These are phyloP conservation scores for Hordeum marinum DNA, from an alignment of 176 grass and related monocot genomes.

Conservation along the genomic window DNA sequence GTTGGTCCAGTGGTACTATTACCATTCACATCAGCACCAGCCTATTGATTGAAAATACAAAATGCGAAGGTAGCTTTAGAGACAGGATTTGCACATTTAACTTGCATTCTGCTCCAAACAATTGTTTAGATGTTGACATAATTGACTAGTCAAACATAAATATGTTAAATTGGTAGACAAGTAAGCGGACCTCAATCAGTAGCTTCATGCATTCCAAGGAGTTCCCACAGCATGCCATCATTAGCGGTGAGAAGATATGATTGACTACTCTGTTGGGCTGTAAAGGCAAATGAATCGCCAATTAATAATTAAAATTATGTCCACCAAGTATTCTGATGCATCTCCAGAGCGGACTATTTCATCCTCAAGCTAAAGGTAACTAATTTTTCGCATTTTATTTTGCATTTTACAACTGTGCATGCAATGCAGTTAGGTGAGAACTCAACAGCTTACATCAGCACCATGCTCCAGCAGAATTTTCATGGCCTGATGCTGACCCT, in stretches of 20 bases:
- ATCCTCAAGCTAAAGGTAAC: background rate
- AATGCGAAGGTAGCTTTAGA: background rate
- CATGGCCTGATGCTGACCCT: background rate
- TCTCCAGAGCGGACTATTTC: background rate
- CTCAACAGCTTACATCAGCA: slow-evolving; percentile 39
- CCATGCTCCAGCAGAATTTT: slow-evolving; percentile 42
- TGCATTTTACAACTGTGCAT: background rate
- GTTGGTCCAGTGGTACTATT: slow-evolving; percentile 2
- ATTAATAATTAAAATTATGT: background rate
- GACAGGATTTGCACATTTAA: background rate
- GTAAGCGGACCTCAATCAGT: slow-evolving; percentile 20
- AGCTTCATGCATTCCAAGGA: slow-evolving; percentile 30
- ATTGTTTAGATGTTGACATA: background rate
- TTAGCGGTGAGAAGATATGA: slow-evolving; percentile 30
- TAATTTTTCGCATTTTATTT: background rate
- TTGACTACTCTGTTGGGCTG: slow-evolving; percentile 32
- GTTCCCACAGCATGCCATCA: slow-evolving; percentile 26
- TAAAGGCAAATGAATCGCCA: background rate
- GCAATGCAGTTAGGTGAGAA: background rate
- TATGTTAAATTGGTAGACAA: background rate
- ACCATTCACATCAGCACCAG: slow-evolving; percentile 48
- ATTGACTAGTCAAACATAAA: background rate
- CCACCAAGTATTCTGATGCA: background rate
- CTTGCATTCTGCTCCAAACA: background rate
- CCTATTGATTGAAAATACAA: slow-evolving; percentile 27